Evolutionary conservation across 805 yeast genomes (phyloP), one percentile per base, ranked within the genome.

Genomic region (Candida gorgasii): DNA sequence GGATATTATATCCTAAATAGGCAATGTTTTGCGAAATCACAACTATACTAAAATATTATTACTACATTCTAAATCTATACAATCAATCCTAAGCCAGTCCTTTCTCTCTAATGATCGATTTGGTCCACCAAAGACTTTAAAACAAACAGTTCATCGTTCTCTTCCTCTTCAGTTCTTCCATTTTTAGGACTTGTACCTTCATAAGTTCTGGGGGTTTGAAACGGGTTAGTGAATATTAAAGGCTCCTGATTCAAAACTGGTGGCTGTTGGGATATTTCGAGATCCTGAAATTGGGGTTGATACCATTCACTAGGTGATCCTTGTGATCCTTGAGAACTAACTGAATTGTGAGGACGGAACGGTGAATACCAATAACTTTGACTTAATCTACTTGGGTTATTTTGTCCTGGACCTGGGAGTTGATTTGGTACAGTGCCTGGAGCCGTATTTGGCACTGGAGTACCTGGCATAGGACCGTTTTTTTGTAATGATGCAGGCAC

Each of bases 111-210:
- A 40, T 64, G 64, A 50, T 68, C 64, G 31, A 69, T 63, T 18
- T 70, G 67, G 44, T 69, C 74, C 36, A 69, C 73, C 45, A 69
- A 61, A 13, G 70, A 63, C 48, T 68, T 62, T 49, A 67, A 54
- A 40, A 69, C 69, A 43, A 63, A 61, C 40, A 61, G 55, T 23
- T 50, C 59, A 18, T 32, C 35, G 15, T 39, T 27, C 5, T 20
- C 37, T 2, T 33, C 40, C 13, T 33, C 44, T 16, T 37, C 20
- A 23, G 6, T 16, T 15, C 8, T 8, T 5, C 17, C 17, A 33
- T 33, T 19, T 5, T 14, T 17, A 33, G 18, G 5, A 7, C 20
- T 16, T 12, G 12, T 14, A 11, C 7, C 24, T 3, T 33, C 36
- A 23, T 34, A 34, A 22, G 37, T 22, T 23, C 37, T 20, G 8